Evolutionary conservation across 1,284 basidiomycete genomes (phyloP), one percentile per base, ranked within the genome.

Genomic region (Ceratobasidium sp.): DNA sequence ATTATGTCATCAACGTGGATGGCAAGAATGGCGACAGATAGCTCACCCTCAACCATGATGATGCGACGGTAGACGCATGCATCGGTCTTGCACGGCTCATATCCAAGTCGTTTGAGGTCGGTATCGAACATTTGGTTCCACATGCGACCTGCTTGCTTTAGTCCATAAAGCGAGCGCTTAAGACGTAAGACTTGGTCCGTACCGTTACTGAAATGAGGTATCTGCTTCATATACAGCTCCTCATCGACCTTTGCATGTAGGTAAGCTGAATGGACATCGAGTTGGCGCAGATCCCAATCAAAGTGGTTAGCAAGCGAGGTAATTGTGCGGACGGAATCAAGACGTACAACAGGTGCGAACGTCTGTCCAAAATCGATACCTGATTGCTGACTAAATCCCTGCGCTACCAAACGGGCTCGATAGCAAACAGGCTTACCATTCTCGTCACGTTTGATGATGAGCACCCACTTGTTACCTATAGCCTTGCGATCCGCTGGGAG

Each of bases 161-260:
- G 76, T 1, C 82, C 82, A 61, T 83, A 83, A 2, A 83, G 67
- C 7, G 80, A 78, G 13, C 69, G 45, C 5, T 68, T 42, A 1
- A 82, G 78, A 0, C 75, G 54, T 26, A 66, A 73, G 13, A 81
- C 49, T 1, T 10, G 2, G 20, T 33, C 17, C 11, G 42, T 15
- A 6, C 77, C 66, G 31, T 79, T 56, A 20, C 74, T 56, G 56
- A 79, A 86, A 0, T 82, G 83, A 0, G 81, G 69, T 0, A 82
- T 85, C 54, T 85, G 84, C 0, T 66, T 23, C 85, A 87, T 86
- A 60, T 84, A 86, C 8, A 87, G 82, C 20, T 84, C 81, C 58
- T 87, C 84, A 5, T 85, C 80, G 0, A 87, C 81, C 0, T 78
- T 17, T 5, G 60, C 79, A 31, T 81, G 77, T 6, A 81, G 77